Base-by-base conservation (phyloP, 257 asterid genomes). In the Coffea eugenioides region DNA sequence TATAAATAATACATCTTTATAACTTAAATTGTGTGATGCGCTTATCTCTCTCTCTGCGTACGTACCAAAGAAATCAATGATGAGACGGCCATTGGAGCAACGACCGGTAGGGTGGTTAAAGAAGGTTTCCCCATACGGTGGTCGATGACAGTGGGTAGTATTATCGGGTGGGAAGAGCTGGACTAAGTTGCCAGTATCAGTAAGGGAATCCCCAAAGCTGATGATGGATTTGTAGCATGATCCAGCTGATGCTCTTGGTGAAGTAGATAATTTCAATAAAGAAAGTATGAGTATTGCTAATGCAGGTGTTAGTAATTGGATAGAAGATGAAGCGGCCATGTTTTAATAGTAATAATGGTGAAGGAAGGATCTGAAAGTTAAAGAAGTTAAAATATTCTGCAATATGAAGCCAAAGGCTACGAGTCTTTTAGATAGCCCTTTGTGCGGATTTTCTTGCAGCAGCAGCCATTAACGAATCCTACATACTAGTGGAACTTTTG, bases 131-230 rank as follows among this genome's bases (percentile, higher is more conserved):
- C 83, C 83, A 1, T 80, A 74, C 43, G 83, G 83, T 23, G 14
- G 83, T 0, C 18, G 51, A 0, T 54, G 16, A 4, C 16, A 76
- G 69, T 16, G 18, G 18, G 74, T 20, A 15, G 56, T 31, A 20
- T 43, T 43, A 48, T 36, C 41, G 51, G 51, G 3, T 8, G 54
- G 51, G 15, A 34, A 8, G 13, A 70, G 56, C 34, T 4, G 86
- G 10, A 73, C 75, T 4, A 80, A 68, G 48, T 85, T 85, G 23
- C 88, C 88, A 1, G 84, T 85, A 75, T 85, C 88, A 5, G 84
- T 15, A 21, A 76, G 59, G 2, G 88, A 85, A 77, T 85, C 86
- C 14, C 88, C 88, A 66, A 85, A 84, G 41, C 88, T 79, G 27
- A 84, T 72, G 31, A 82, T 82, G 45, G 83, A 75, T 13, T 82